Evolutionary conservation across 164 flowering plant genomes (phyloP), one percentile per base, ranked within the genome.

Genomic region (Nelumbo lutea): DNA sequence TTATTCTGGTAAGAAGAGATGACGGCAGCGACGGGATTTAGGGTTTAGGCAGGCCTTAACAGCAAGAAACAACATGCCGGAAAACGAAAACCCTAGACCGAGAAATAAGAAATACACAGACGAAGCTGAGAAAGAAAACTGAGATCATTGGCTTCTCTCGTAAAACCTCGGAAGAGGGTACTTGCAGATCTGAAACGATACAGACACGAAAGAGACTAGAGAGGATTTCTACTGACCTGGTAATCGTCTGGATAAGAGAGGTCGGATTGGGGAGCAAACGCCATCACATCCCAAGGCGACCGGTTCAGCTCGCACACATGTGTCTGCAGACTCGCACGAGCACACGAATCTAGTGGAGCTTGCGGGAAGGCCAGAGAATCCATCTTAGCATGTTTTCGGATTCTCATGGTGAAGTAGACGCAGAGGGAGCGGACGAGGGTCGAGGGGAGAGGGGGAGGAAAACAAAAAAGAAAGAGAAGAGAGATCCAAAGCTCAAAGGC

Each of bases 221-320:
- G 39, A 64, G 14, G 1, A 27, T 11, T 59, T 50, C 6, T 14
- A 42, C 70, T 60, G 43, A 70, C 77, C 70, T 66, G 57, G 57
- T 10, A 66, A 10, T 55, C 65, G 9, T 67, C 50, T 40, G 62
- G 44, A 59, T 52, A 70, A 53, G 60, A 15, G 43, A 51, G 9
- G 42, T 51, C 55, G 3, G 66, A 61, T 60, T 76, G 71, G 48
- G 62, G 61, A 53, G 70, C 3, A 76, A 80, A 72, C 2, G 82
- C 27, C 63, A 80, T 73, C 70, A 83, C 84, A 79, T 87, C 90
- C 90, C 90, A 87, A 7, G 86, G 87, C 39, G 88, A 83, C 71
- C 73, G 82, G 73, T 83, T 87, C 53, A 85, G 81, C 79, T 83
- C 70, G 74, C 88, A 84, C 53, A 80, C 78, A 68, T 69, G 78